These are phyloP conservation scores for Neoboletus magnificus DNA, from an alignment of 768 basidiomycete species.

Conservation along the genomic window DNA sequence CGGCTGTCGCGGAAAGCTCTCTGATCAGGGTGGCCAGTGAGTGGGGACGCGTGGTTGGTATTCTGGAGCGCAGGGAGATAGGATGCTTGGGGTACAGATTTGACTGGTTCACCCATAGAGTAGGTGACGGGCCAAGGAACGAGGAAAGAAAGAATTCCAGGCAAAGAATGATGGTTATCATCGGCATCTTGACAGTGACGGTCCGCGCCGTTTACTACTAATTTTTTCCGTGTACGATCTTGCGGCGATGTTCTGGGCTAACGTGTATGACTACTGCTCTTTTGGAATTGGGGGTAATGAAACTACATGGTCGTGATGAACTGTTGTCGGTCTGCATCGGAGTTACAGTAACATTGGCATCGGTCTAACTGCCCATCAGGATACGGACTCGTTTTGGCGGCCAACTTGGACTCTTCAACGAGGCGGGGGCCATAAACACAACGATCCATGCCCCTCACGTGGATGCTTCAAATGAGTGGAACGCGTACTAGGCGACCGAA, in stretches of 20 bases:
- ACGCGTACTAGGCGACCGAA: too few species aligned
- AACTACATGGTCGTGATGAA: neutral
- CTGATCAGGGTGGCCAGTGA: conserved; percentile 52
- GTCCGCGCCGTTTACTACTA: neutral
- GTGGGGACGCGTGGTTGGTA: conserved; percentile 43
- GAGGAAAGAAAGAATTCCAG: conserved; percentile 45
- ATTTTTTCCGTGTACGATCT: neutral
- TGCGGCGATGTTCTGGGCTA: neutral
- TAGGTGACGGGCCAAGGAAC: conserved; percentile 36
- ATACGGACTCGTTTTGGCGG: too few species aligned
- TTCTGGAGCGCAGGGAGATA: conserved; percentile 44
- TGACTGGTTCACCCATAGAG: conserved; percentile 52
- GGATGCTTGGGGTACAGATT: conserved; percentile 41
- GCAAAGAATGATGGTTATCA: conserved; percentile 30
- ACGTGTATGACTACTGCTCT: too few species aligned
- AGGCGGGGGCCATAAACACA: too few species aligned
- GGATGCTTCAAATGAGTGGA: too few species aligned
- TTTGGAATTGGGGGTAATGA: neutral
- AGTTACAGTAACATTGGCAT: too few species aligned
- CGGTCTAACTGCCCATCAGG: too few species aligned
- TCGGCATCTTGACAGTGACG: neutral
- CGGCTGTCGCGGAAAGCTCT: conserved; percentile 48
- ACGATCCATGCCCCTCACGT: too few species aligned
- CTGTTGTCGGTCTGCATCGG: too few species aligned
- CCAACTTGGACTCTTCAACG: too few species aligned